Conservation (phyloP, 352 stramenopile genomes). For the Globisporangium paddicum region DNA sequence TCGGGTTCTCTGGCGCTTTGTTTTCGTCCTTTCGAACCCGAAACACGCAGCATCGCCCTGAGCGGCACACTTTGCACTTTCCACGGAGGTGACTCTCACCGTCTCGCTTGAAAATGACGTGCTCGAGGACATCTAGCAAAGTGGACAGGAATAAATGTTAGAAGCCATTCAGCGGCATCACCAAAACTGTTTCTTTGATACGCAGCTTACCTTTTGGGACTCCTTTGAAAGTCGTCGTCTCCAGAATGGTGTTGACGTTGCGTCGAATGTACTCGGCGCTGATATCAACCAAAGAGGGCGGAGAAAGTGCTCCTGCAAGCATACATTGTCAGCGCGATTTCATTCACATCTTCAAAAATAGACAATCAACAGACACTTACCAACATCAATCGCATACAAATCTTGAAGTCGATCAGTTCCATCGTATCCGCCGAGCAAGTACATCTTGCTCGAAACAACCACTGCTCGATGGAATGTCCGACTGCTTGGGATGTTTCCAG, state of each 20-base stretch:
- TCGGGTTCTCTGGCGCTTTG: constrained; percentile 18
- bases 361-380: constrained; percentile 3
- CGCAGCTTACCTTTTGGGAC: constrained; percentile 43
- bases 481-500: constrained; percentile 74
- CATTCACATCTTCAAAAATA: not conserved
- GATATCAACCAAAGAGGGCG: constrained; percentile 65
- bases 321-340: not conserved
- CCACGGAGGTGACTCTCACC: constrained; percentile 53
- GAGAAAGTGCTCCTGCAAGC: constrained; percentile 42
- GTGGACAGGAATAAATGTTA: not conserved
- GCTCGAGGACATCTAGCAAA: constrained; percentile 59
- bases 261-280: constrained; percentile 64
- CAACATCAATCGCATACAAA: constrained; percentile 82
- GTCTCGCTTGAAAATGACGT: constrained; percentile 78
- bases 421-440: constrained; percentile 83
- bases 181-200: not conserved
- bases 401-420: constrained; percentile 81
- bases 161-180: not conserved
- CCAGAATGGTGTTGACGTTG: constrained; percentile 58
- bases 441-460: constrained; percentile 79
- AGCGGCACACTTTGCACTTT: constrained; percentile 69
- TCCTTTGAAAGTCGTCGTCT: constrained; percentile 69
- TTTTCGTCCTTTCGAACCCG: constrained; percentile 22
- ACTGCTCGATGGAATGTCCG: constrained; percentile 86
- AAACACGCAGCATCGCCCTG: constrained; percentile 68